Percentiles rank a stretch among this genome's conserved stretches.
Evolutionary conservation across 371 early-diverging fungal species (phyloP).

Genomic region (Actinomucor elegans): DNA sequence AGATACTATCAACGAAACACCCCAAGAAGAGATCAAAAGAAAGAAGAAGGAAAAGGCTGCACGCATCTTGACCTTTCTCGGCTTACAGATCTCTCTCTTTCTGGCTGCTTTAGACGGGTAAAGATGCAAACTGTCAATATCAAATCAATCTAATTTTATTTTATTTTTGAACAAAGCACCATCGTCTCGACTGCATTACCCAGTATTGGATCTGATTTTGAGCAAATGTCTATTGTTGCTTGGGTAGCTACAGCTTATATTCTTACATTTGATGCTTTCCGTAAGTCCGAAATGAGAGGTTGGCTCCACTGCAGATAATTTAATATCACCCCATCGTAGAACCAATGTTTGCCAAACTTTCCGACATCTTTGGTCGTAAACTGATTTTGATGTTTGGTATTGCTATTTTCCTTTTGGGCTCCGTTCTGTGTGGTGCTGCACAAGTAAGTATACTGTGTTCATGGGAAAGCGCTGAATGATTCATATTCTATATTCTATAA

Average conservation of each 20-base stretch:
- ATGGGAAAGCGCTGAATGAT: too few species aligned
- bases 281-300: too few species aligned
- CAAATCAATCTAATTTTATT: neutral
- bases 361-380: constrained; percentile 78
- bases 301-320: too few species aligned
- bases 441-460: constrained; percentile 23
- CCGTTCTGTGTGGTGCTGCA: constrained; percentile 58
- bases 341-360: constrained; percentile 60
- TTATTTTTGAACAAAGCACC: constrained; percentile 27
- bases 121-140: neutral
- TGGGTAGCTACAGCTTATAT: constrained; percentile 72
- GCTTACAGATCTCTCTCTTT: constrained; percentile 64
- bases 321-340: too few species aligned
- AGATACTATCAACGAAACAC: neutral
- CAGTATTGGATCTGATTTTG: constrained; percentile 69
- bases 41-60: constrained; percentile 5
- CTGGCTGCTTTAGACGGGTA: constrained; percentile 76
- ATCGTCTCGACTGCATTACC: constrained; percentile 76
- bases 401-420: constrained; percentile 61
- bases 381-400: constrained; percentile 56
- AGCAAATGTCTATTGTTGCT: constrained; percentile 52
- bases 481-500: constrained; percentile 61
- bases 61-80: constrained; percentile 36
- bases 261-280: constrained; percentile 39
- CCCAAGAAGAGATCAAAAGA: neutral